Conservation (phyloP, 1,284 basidiomycete genomes). For the Ceratobasidium sp. region DNA sequence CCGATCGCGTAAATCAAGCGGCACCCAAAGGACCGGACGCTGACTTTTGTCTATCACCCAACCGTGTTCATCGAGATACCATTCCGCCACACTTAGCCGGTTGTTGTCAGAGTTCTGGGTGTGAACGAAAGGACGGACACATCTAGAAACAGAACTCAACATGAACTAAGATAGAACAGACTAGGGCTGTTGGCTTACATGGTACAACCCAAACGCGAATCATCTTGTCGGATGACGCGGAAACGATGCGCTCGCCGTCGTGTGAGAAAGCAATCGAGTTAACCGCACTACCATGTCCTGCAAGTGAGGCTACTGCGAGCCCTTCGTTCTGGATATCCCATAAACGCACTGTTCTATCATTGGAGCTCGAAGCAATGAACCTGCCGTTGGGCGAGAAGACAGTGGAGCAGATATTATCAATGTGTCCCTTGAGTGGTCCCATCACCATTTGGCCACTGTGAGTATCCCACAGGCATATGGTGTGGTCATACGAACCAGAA, state of each 20-base stretch:
- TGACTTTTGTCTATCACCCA: not conserved
- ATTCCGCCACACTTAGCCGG: no score
- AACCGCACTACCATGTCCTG: not conserved
- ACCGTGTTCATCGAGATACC: not conserved
- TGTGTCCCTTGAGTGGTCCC: no score
- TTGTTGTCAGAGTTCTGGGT: not conserved
- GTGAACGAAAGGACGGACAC: not conserved
- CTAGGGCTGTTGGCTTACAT: not conserved
- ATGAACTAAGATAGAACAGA: not conserved
- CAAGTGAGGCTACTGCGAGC: not conserved
- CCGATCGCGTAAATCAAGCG: not conserved
- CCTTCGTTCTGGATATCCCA: not conserved
- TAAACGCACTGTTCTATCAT: not conserved
- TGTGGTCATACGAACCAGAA: conserved; percentile 29
- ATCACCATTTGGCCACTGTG: no score
- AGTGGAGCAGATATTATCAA: no score
- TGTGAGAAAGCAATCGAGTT: not conserved
- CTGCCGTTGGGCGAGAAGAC: no score
- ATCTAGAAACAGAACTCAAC: not conserved
- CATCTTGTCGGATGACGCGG: not conserved
- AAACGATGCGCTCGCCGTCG: not conserved
- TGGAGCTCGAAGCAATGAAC: no score
- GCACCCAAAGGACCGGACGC: not conserved
- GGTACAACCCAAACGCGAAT: not conserved
- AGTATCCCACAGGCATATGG: conserved; percentile 29